Percentiles rank a stretch among this genome's conserved stretches.
These are phyloP conservation scores for Platanus orientalis DNA, from an alignment of 164 flowering plant species.

Conservation along the genomic window DNA sequence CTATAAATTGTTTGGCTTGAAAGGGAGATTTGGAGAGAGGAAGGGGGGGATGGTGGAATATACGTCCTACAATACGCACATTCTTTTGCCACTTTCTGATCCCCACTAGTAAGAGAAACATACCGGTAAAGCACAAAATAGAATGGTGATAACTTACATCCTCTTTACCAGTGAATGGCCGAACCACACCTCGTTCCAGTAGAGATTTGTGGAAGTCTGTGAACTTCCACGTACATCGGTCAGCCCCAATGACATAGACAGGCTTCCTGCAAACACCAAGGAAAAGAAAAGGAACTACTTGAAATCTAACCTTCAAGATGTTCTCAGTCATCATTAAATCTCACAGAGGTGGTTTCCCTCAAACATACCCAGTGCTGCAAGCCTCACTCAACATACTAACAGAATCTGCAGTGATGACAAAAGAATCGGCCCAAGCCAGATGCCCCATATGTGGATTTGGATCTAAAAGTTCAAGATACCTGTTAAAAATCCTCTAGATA, in stretches of 20 bases:
- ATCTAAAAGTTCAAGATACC: conserved; percentile 31
- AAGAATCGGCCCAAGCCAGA: conserved; percentile 97
- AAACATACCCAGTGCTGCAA: too few relatives aligned
- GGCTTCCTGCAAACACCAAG: conserved; percentile 63
- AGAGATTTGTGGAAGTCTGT: conserved; percentile 71
- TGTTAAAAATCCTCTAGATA: neutral
- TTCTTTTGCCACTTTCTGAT: too few relatives aligned
- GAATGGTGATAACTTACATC: conserved; percentile 64
- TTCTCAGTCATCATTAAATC: neutral
- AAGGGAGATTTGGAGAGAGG: too few relatives aligned
- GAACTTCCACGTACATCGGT: conserved; percentile 86
- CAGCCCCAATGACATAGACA: conserved; percentile 86
- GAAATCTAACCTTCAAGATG: neutral
- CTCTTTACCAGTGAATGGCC: conserved; percentile 78
- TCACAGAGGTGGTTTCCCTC: neutral
- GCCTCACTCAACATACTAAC: conserved; percentile 80
- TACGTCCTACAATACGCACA: too few relatives aligned
- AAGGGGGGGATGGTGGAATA: too few relatives aligned
- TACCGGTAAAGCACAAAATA: too few relatives aligned
- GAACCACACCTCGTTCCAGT: conserved; percentile 74
- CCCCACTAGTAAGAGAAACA: too few relatives aligned
- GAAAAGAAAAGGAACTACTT: neutral
- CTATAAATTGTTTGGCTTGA: too few relatives aligned
- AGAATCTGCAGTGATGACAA: conserved; percentile 93
- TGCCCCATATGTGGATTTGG: conserved; percentile 95